Evolutionary conservation across 345 rosid species (phyloP).

Genomic region (Euphorbia lathyris): DNA sequence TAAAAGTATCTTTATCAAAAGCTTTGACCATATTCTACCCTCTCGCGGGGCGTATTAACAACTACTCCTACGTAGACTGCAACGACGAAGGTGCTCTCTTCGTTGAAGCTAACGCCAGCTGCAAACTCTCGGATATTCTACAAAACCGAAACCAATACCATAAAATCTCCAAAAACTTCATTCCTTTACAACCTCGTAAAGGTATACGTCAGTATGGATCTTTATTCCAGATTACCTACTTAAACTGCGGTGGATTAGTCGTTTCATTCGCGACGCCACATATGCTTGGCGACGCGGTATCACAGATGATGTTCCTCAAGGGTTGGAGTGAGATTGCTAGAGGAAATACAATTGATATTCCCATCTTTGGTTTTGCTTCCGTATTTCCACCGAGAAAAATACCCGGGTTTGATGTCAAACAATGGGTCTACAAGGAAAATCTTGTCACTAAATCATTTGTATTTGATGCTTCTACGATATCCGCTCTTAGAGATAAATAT

Average conservation of each 20-base stretch:
- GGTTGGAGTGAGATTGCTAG: neutral
- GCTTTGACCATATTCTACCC: too few relatives aligned
- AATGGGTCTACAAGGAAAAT: neutral
- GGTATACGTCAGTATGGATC: neutral
- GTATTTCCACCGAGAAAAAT: neutral
- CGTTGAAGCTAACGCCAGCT: neutral
- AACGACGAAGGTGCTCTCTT: too few relatives aligned
- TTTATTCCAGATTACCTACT: too few relatives aligned
- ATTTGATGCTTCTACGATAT: neutral
- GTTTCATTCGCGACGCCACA: too few relatives aligned
- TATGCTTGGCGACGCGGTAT: slow-evolving; percentile 4
- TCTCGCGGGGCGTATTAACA: too few relatives aligned
- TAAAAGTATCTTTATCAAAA: too few relatives aligned
- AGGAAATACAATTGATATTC: neutral
- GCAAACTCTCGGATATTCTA: neutral
- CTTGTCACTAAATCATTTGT: neutral
- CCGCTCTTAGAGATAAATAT: neutral
- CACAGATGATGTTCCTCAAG: neutral
- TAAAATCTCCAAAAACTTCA: neutral
- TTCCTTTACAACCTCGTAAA: neutral
- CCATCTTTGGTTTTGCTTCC: neutral
- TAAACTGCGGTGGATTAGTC: too few relatives aligned
- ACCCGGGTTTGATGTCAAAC: neutral
- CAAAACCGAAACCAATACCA: too few relatives aligned
- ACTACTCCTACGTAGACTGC: too few relatives aligned